A percentile compares a stretch with the other conserved stretches of the same genome.
phyloP scores from a whole-genome alignment of 768 basidiomycete species.

The Naganishia kalamii region DNA sequence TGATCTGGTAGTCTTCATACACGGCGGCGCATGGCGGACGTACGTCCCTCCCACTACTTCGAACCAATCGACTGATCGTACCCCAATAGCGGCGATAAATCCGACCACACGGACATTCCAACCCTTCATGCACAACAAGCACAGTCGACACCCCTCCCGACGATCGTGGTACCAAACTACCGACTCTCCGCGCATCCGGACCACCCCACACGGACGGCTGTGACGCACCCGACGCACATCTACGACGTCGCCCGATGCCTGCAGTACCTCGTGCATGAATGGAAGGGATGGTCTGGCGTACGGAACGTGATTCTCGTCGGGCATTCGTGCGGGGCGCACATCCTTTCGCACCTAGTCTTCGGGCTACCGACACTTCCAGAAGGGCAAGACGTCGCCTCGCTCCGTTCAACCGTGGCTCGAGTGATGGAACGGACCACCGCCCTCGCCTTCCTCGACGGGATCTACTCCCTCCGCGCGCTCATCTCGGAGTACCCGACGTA shows the following conservation, averaged over 20 bases:
- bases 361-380: not conserved
- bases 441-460: slow-evolving; percentile 32
- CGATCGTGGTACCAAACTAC: slow-evolving; percentile 23
- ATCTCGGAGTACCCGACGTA: slow-evolving; percentile 34
- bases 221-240: slow-evolving; percentile 19
- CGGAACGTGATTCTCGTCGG: slow-evolving; percentile 17
- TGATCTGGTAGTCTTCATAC: slow-evolving; percentile 18
- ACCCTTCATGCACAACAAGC: not conserved
- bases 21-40: slow-evolving; percentile 27
- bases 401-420: not conserved
- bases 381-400: not conserved
- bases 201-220: slow-evolving; percentile 14
- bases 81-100: slow-evolving; percentile 22
- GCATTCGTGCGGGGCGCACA: slow-evolving; percentile 25
- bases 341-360: slow-evolving; percentile 17
- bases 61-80: not conserved
- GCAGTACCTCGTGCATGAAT: not conserved
- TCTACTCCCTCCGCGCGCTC: slow-evolving; percentile 31
- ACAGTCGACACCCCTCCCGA: not conserved
- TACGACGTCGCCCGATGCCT: slow-evolving; percentile 1
- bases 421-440: not conserved
- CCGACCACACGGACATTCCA: slow-evolving; percentile 21
- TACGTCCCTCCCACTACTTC: slow-evolving; percentile 6
- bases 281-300: not conserved
- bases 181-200: slow-evolving; percentile 21